Conservation (phyloP, 352 stramenopile species). For the Pythium periplocum region DNA sequence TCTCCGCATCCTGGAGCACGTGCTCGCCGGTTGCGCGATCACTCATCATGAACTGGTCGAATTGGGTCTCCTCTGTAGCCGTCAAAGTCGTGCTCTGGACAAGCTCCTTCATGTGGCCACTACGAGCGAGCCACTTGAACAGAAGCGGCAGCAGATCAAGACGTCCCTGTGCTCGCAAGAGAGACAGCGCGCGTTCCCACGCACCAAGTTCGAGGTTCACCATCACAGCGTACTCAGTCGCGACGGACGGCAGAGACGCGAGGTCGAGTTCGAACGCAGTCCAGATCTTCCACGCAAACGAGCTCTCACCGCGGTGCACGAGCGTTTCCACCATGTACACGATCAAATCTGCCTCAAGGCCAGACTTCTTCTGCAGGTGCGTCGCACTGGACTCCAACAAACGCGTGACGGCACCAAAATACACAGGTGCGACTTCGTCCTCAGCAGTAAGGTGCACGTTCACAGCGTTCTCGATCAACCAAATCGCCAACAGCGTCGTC, state of each 20-base stretch:
- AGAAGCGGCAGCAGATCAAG: constrained; percentile 54
- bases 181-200: constrained; percentile 65
- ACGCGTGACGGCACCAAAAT: constrained; percentile 51
- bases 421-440: constrained; percentile 56
- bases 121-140: constrained; percentile 71
- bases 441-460: constrained; percentile 60
- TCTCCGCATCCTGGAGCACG: constrained; percentile 60
- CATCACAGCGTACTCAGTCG: constrained; percentile 69
- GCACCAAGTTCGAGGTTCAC: constrained; percentile 69
- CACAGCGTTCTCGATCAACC: constrained; percentile 75
- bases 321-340: constrained; percentile 74
- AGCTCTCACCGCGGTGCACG: constrained; percentile 64
- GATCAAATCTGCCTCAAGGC: constrained; percentile 64
- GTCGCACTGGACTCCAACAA: constrained; percentile 70
- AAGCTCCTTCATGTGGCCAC: constrained; percentile 65
- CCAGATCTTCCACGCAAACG: constrained; percentile 84
- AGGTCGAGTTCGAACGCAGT: constrained; percentile 71
- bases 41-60: constrained; percentile 70
- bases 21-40: constrained; percentile 41
- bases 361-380: constrained; percentile 71
- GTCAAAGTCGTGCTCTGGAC: constrained; percentile 58
- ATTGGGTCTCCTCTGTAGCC: constrained; percentile 42
- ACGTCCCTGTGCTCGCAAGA: constrained; percentile 54
- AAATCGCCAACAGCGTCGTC: constrained; percentile 67
- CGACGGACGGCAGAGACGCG: constrained; percentile 29